Evolutionary conservation across 495 filamentous ascomycete genomes (phyloP).

Genomic region (Xeromyces bisporus): DNA sequence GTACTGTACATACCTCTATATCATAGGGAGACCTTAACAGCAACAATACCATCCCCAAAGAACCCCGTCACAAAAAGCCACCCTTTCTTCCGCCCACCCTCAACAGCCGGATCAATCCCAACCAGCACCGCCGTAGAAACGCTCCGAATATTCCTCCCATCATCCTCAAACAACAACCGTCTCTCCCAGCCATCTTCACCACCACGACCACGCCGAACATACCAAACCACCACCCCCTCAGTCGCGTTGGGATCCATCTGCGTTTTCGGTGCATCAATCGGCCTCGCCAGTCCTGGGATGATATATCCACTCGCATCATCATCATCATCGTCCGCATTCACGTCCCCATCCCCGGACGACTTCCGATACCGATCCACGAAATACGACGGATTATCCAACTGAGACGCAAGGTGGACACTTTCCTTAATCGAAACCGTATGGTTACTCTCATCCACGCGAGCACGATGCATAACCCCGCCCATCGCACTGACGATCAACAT

Average conservation of each 20-base stretch:
- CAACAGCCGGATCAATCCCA: conserved; percentile 25
- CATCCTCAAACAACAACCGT: conserved; percentile 39
- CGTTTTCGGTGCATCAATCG: conserved; percentile 15
- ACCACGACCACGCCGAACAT: conserved; percentile 12
- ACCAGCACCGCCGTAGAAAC: conserved; percentile 38
- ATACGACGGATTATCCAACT: conserved; percentile 42
- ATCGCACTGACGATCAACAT: conserved; percentile 30
- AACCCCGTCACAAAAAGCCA: conserved; percentile 45
- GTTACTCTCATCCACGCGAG: conserved; percentile 7
- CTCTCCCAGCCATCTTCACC: conserved; percentile 19
- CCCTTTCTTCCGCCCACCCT: conserved; percentile 25
- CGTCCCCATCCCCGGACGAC: too few species aligned
- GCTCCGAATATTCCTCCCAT: conserved; percentile 32
- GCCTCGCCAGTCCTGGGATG: conserved; percentile 30
- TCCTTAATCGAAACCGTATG: conserved; percentile 26
- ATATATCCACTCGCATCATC: conserved; percentile 40
- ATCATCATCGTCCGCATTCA: too few species aligned
- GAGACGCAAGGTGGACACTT: conserved; percentile 20
- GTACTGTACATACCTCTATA: too few species aligned
- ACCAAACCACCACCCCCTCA: conserved; percentile 33
- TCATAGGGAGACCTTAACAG: too few species aligned
- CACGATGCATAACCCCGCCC: conserved; percentile 17
- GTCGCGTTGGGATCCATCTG: conserved; percentile 19
- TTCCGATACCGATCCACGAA: conserved; percentile 29
- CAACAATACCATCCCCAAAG: conserved; percentile 33